Conservation (phyloP, 306 rosid genomes). For the apple (Malus domestica) region ASM211411v1 NC_041802.1:30231501-30232000, state of each 20-base stretch:
- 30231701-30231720: no score
- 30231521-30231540: no score
- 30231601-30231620: no score
- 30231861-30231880: constrained; percentile 24
- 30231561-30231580: no score
- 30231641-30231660: no score
- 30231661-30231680: no score
- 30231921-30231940: constrained; percentile 38
- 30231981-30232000: constrained; percentile 28
- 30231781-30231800: not conserved
- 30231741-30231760: not conserved
- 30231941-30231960: constrained; percentile 25
- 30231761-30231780: not conserved
- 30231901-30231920: constrained; percentile 23
- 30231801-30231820: not conserved
- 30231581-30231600: accelerated
- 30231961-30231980: constrained; percentile 1
- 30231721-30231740: not conserved
- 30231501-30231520: no score
- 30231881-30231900: constrained; percentile 39
- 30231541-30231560: no score
- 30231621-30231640: no score
- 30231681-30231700: no score
- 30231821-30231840: not conserved
- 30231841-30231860: not conserved